Conservation (phyloP, 441 rosid genomes). For the Erysimum pusillum region DNA sequence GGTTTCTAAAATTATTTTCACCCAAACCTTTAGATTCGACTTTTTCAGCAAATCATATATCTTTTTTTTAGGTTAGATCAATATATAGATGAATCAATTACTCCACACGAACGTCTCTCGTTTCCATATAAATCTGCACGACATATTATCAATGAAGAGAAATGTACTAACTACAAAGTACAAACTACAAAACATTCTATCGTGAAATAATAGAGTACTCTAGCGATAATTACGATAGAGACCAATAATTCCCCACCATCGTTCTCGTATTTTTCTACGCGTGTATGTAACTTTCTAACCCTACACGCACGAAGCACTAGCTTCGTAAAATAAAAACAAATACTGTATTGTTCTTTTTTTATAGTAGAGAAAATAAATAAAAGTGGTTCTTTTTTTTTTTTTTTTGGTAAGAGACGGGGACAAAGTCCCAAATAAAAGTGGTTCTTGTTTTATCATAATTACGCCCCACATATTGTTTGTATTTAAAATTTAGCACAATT, state of each 20-base stretch:
- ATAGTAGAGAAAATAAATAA: not conserved
- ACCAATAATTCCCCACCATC: constrained; percentile 16
- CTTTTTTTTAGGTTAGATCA: not conserved
- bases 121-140: not conserved
- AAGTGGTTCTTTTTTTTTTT: constrained; percentile 29
- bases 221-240: not conserved
- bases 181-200: not conserved
- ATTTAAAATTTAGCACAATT: not conserved
- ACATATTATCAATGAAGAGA: not conserved
- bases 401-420: no score
- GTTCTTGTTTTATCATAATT: constrained; percentile 32
- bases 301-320: constrained; percentile 48
- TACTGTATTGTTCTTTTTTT: constrained; percentile 30
- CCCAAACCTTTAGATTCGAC: not conserved
- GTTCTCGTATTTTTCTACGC: constrained; percentile 24
- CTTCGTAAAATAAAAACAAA: constrained; percentile 23
- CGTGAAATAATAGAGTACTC: not conserved
- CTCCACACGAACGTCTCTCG: not conserved
- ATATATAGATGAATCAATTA: not conserved
- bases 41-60: not conserved
- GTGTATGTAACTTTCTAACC: constrained; percentile 36
- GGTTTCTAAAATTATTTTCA: no score
- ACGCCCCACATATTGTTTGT: not conserved
- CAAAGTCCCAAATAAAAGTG: no score
- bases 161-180: not conserved